Evolutionary conservation across 2,329 filamentous ascomycete species (phyloP).

Genomic region (Penicillium sp.): DNA sequence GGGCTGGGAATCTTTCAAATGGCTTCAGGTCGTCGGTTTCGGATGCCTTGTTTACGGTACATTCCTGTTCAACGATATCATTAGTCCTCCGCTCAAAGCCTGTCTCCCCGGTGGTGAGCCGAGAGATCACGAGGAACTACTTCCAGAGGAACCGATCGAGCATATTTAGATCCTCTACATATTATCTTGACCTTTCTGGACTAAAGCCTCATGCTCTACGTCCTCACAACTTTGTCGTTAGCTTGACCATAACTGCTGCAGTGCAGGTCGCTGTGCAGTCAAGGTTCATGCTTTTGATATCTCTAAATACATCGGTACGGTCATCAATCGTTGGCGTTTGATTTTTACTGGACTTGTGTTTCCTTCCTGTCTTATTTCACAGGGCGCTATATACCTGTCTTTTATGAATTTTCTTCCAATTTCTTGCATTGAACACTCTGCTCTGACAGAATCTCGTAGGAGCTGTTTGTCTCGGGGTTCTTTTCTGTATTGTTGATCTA

Average conservation of each 20-base stretch:
- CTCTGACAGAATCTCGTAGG: background rate
- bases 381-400: background rate
- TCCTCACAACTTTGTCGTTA: background rate
- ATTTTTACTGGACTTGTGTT: background rate
- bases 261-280: background rate
- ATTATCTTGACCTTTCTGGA: background rate
- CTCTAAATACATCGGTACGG: background rate
- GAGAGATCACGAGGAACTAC: conserved; percentile 57
- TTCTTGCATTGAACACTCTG: background rate
- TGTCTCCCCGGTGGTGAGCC: conserved; percentile 58
- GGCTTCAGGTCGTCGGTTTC: conserved; percentile 90
- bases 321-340: conserved; percentile 6
- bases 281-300: background rate
- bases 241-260: background rate
- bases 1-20: conserved; percentile 97
- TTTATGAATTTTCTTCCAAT: background rate
- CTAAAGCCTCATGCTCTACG: background rate
- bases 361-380: background rate
- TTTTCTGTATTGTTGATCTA: background rate
- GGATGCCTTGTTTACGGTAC: conserved; percentile 91
- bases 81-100: conserved; percentile 75
- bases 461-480: background rate
- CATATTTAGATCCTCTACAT: conserved; percentile 52
- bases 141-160: conserved; percentile 84
- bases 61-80: conserved; percentile 91